Percentiles rank a stretch among this genome's conserved stretches.
These are phyloP conservation scores for Penicillium silybi DNA, from an alignment of 495 filamentous ascomycete genomes.

Conservation along the genomic window DNA sequence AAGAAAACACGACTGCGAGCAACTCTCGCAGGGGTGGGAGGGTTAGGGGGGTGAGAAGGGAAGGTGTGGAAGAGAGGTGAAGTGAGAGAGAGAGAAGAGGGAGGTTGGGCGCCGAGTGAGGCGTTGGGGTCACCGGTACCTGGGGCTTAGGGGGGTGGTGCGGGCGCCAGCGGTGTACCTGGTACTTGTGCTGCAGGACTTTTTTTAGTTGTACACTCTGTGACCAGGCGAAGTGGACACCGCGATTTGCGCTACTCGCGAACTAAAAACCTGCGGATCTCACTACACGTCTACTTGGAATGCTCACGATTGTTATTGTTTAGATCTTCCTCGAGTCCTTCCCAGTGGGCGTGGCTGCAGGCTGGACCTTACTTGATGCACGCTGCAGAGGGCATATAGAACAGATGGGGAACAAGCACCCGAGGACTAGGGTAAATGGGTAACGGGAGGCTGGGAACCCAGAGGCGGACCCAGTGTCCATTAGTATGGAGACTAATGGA, in stretches of 20 bases:
- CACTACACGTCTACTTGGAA: background rate
- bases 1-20: conserved; percentile 16
- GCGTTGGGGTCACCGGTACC: background rate
- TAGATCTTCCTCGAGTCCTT: conserved; percentile 25
- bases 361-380: conserved; percentile 26
- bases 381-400: conserved; percentile 7
- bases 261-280: conserved; percentile 5
- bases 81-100: conserved; percentile 8
- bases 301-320: conserved; percentile 12
- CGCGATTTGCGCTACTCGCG: conserved; percentile 15
- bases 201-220: background rate
- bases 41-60: conserved; percentile 11
- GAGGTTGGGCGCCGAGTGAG: conserved; percentile 8
- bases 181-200: conserved; percentile 12
- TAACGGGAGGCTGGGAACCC: background rate
- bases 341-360: conserved; percentile 9
- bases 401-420: background rate
- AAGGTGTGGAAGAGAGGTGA: conserved; percentile 8
- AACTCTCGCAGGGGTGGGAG: conserved; percentile 7
- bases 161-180: background rate
- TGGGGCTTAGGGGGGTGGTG: background rate
- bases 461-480: background rate
- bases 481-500: no score
- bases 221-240: conserved; percentile 12
- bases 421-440: background rate